Evolutionary conservation across 1,284 basidiomycete species (phyloP).

Genomic region (Lignosus rhinocerotis): DNA sequence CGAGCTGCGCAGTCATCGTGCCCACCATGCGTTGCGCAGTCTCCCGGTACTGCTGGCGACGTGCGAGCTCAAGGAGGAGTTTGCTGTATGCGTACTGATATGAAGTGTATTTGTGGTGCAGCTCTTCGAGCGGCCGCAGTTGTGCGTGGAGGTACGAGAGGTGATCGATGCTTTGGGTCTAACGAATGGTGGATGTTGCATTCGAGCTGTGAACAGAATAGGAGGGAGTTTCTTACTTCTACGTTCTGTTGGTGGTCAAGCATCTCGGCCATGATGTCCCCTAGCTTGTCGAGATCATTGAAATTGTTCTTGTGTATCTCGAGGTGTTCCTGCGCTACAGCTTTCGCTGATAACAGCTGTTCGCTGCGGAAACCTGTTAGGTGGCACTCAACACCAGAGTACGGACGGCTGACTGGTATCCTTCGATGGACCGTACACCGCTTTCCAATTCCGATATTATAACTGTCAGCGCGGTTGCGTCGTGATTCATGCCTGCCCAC

Average conservation of each 20-base stretch:
- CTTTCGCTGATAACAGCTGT: slow-evolving; percentile 47
- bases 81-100: slow-evolving; percentile 73
- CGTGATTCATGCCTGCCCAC: slow-evolving; percentile 67
- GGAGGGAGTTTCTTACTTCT: slow-evolving; percentile 47
- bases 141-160: slow-evolving; percentile 58
- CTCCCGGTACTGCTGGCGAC: slow-evolving; percentile 67
- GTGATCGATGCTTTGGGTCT: slow-evolving; percentile 55
- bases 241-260: slow-evolving; percentile 62
- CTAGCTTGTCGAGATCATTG: slow-evolving; percentile 71
- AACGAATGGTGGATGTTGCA: not conserved
- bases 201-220: not conserved
- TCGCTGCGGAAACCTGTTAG: slow-evolving; percentile 40
- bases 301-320: slow-evolving; percentile 49
- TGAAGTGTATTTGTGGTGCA: slow-evolving; percentile 62
- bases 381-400: not conserved
- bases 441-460: slow-evolving; percentile 74
- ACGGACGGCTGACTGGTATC: slow-evolving; percentile 50
- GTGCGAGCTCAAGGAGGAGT: slow-evolving; percentile 68
- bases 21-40: slow-evolving; percentile 61
- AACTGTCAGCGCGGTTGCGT: slow-evolving; percentile 70
- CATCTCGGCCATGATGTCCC: slow-evolving; percentile 77
- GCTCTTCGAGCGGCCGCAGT: slow-evolving; percentile 57
- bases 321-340: slow-evolving; percentile 45
- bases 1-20: slow-evolving; percentile 62
- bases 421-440: slow-evolving; percentile 49